A percentile compares a stretch with the other conserved stretches of the same genome.
These are phyloP conservation scores for Exserohilum turcica DNA, from an alignment of 2,329 filamentous ascomycete genomes.

Conservation along the genomic window DNA sequence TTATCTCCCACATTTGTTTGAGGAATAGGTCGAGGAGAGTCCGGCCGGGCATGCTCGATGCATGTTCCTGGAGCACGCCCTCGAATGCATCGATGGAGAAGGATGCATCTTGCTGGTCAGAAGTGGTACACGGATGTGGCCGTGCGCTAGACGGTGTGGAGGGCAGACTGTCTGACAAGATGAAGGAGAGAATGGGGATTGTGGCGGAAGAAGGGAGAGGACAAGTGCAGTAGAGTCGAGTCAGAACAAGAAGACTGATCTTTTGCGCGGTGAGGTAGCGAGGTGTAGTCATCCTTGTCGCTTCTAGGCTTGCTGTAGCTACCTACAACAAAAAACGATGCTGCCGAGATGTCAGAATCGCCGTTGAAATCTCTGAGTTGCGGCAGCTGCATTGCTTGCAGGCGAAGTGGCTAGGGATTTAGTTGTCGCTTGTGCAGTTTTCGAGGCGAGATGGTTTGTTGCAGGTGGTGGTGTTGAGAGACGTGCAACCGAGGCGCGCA, in stretches of 20 bases:
- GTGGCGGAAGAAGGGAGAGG: constrained; percentile 71
- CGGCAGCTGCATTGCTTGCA: background rate
- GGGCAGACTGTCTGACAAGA: constrained; percentile 70
- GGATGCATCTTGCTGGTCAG: constrained; percentile 44
- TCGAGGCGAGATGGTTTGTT: constrained; percentile 14
- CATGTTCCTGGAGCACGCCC: constrained; percentile 50
- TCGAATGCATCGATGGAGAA: constrained; percentile 52
- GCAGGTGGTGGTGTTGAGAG: constrained; percentile 11
- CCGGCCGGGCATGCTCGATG: constrained; percentile 69
- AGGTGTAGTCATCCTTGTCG: constrained; percentile 61
- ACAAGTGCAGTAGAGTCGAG: constrained; percentile 79
- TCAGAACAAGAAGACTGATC: constrained; percentile 77
- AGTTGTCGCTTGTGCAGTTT: background rate
- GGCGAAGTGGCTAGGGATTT: background rate
- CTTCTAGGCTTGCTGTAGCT: constrained; percentile 3
- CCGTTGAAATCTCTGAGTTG: background rate
- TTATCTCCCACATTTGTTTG: constrained; percentile 78
- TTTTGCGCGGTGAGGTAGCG: constrained; percentile 89
- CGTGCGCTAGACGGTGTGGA: constrained; percentile 28
- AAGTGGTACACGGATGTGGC: constrained; percentile 22
- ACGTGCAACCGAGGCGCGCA: constrained; percentile 25
- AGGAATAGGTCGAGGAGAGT: constrained; percentile 90
- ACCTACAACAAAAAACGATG: constrained; percentile 3
- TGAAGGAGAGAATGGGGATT: constrained; percentile 77
- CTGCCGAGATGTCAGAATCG: background rate